Evolutionary conservation across 805 yeast genomes (phyloP).

Genomic region (Kluyveromyces wickerhamii): DNA sequence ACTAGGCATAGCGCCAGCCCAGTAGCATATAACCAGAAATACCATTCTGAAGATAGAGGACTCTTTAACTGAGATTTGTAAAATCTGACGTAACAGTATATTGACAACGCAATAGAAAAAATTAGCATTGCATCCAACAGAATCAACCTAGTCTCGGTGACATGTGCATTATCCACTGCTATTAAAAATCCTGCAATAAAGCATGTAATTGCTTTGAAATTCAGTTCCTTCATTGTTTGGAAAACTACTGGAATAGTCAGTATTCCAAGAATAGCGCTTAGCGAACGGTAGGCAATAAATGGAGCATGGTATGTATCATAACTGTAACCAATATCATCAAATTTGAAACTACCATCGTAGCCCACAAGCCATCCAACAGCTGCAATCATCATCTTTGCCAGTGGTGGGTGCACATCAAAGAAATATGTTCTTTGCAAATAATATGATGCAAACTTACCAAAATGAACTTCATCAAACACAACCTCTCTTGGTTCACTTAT

Average conservation of each 20-base stretch:
- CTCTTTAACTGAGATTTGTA: conserved; percentile 51
- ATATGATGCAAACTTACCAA: conserved; percentile 78
- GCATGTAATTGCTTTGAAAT: conserved; percentile 72
- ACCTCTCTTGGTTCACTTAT: conserved; percentile 64
- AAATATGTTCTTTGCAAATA: conserved; percentile 86
- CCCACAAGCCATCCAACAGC: conserved; percentile 83
- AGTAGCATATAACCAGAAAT: conserved; percentile 76
- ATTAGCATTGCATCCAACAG: conserved; percentile 85
- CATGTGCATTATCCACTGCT: conserved; percentile 83
- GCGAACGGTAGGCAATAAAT: conserved; percentile 70
- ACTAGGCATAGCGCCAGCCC: conserved; percentile 87
- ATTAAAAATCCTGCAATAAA: conserved; percentile 68
- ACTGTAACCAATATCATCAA: conserved; percentile 79
- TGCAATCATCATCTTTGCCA: conserved; percentile 89
- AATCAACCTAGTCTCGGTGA: conserved; percentile 83
- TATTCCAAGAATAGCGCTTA: conserved; percentile 76
- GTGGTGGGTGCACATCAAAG: conserved; percentile 97
- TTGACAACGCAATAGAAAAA: conserved; percentile 71
- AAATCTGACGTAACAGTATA: conserved; percentile 73
- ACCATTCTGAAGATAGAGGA: conserved; percentile 73
- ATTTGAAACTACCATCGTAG: conserved; percentile 86
- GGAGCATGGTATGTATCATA: conserved; percentile 79
- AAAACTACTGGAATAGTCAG: conserved; percentile 78
- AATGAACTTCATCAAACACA: conserved; percentile 82
- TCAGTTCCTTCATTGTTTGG: conserved; percentile 76